Conservation (phyloP, 2,329 filamentous ascomycete species). For the Phialophora verrucosa region DNA sequence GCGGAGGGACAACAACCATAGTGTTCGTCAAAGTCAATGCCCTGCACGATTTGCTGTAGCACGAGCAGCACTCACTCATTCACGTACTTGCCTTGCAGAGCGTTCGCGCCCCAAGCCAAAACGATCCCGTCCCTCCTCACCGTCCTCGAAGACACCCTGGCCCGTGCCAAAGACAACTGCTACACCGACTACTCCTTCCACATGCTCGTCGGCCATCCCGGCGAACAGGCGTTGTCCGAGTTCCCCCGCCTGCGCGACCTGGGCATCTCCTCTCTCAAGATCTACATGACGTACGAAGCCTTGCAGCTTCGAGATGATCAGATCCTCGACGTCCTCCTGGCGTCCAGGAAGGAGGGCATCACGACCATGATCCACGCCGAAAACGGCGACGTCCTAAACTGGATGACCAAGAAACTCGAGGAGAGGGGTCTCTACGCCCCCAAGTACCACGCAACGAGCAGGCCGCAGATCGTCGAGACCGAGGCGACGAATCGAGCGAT, state of each 20-base stretch:
- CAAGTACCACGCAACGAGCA: slow-evolving; percentile 55
- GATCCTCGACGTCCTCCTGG: slow-evolving; percentile 58
- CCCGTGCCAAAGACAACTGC: slow-evolving; percentile 51
- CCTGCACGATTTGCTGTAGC: background rate
- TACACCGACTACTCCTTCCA: slow-evolving; percentile 61
- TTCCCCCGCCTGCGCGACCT: slow-evolving; percentile 48
- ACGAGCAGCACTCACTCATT: background rate
- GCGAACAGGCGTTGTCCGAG: slow-evolving; percentile 51
- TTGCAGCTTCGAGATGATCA: slow-evolving; percentile 50
- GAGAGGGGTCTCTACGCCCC: slow-evolving; percentile 48
- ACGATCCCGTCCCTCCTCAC: slow-evolving; percentile 52
- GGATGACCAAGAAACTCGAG: slow-evolving; percentile 52
- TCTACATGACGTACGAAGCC: slow-evolving; percentile 56
- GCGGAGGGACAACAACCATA: slow-evolving; percentile 57
- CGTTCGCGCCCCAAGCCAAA: slow-evolving; percentile 56
- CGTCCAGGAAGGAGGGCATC: slow-evolving; percentile 52
- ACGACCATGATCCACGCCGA: slow-evolving; percentile 59
- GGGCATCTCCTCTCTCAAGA: slow-evolving; percentile 53
- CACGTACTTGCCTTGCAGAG: slow-evolving; percentile 30
- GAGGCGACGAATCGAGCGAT: slow-evolving; percentile 57
- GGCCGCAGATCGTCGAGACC: slow-evolving; percentile 55
- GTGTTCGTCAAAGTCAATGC: slow-evolving; percentile 39
- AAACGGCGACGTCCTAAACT: slow-evolving; percentile 54
- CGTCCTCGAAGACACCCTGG: slow-evolving; percentile 52
- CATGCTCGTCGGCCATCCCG: slow-evolving; percentile 57